A percentile compares a stretch with the other conserved stretches of the same genome.
These are phyloP conservation scores for Pseudoneurospora amorphoporcata DNA, from an alignment of 495 filamentous ascomycete genomes.

Conservation along the genomic window DNA sequence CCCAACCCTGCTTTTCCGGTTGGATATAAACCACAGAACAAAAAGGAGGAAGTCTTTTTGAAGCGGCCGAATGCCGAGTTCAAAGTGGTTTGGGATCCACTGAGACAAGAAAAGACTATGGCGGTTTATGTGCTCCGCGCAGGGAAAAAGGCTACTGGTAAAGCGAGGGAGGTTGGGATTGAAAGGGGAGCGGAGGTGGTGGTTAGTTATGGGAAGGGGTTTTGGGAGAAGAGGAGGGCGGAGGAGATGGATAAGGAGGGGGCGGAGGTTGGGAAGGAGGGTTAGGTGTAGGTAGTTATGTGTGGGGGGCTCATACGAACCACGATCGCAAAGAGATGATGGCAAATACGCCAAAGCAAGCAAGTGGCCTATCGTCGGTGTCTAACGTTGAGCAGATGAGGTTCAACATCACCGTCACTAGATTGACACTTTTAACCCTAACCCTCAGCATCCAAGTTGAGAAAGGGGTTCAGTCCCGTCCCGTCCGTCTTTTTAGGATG, in stretches of 20 bases:
- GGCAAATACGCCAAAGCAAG: background rate
- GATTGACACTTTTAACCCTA: background rate
- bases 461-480: background rate
- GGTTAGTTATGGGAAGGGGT: slow-evolving; percentile 62
- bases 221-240: slow-evolving; percentile 33
- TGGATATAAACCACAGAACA: background rate
- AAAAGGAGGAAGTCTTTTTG: background rate
- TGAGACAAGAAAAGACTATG: slow-evolving; percentile 41
- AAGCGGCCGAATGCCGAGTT: slow-evolving; percentile 52
- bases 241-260: slow-evolving; percentile 21
- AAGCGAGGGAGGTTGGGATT: slow-evolving; percentile 25
- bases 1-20: background rate
- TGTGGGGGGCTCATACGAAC: too few relatives aligned
- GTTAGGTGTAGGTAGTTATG: background rate
- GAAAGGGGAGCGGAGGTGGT: slow-evolving; percentile 29
- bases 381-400: background rate
- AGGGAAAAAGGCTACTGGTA: slow-evolving; percentile 40
- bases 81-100: slow-evolving; percentile 39
- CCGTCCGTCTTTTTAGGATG: background rate
- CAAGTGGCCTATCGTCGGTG: background rate
- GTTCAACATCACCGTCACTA: background rate
- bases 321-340: too few relatives aligned
- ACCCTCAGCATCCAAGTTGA: background rate
- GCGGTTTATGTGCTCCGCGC: slow-evolving; percentile 50
- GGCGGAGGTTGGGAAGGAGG: background rate